Conservation (phyloP, 257 asterid species). For the Solanum pennellii region DNA sequence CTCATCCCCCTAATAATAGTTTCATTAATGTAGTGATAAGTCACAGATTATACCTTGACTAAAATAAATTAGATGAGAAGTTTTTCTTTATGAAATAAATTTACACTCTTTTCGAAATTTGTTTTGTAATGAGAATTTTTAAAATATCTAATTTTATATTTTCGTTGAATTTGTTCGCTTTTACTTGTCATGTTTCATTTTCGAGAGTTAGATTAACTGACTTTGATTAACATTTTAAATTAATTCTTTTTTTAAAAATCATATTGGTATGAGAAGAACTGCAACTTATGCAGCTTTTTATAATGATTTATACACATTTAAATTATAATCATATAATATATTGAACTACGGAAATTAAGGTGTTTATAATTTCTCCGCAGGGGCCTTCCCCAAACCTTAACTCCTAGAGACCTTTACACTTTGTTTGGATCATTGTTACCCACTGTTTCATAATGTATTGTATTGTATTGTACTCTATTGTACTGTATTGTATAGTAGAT, state of each 20-base stretch:
- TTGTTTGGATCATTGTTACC: too few relatives aligned
- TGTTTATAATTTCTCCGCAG: too few relatives aligned
- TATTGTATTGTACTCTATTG: too few relatives aligned
- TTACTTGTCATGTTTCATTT: neutral
- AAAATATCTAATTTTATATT: neutral
- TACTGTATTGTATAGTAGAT: too few relatives aligned
- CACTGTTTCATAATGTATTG: too few relatives aligned
- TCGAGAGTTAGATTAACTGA: neutral
- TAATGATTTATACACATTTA: neutral
- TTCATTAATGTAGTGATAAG: neutral
- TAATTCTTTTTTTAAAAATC: too few relatives aligned
- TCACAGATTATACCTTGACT: neutral
- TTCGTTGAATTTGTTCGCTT: fast-evolving
- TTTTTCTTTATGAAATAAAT: neutral
- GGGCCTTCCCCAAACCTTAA: neutral
- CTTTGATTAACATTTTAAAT: neutral
- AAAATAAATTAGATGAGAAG: neutral
- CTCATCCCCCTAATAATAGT: neutral
- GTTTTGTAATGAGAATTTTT: neutral
- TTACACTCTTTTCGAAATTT: neutral
- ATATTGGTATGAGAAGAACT: too few relatives aligned
- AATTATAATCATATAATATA: neutral
- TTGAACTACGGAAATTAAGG: neutral
- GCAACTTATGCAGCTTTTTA: neutral
- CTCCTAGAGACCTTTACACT: neutral